These are phyloP conservation scores for Trichocladium antarcticum DNA, from an alignment of 495 filamentous ascomycete genomes.

Conservation along the genomic window DNA sequence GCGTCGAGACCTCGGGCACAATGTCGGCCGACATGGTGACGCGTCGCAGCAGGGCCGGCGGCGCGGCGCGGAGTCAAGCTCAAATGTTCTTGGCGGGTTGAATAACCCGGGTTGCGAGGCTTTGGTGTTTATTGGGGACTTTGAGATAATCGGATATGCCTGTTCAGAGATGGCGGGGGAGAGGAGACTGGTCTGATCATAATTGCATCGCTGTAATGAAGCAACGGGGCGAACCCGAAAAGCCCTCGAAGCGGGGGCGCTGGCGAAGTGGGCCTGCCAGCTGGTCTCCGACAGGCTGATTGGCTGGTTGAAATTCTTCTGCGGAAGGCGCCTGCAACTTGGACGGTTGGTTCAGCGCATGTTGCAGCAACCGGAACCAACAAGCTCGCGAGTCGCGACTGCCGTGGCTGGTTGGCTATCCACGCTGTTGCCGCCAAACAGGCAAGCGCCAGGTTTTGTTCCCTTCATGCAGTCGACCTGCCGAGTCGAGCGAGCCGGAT, in stretches of 20 bases:
- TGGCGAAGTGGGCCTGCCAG: background rate
- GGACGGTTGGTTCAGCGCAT: too few relatives aligned
- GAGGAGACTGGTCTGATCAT: too few relatives aligned
- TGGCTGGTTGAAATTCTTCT: too few relatives aligned
- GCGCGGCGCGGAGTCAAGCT: background rate
- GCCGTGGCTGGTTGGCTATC: too few relatives aligned
- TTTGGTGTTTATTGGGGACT: slow-evolving; percentile 8
- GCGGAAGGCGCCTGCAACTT: too few relatives aligned
- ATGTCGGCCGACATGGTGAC: slow-evolving; percentile 15
- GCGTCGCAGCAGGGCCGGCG: background rate
- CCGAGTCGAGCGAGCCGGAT: too few relatives aligned
- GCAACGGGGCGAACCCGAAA: background rate
- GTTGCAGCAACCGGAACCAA: too few relatives aligned
- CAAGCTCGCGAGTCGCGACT: too few relatives aligned
- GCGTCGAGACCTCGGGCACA: slow-evolving; percentile 9
- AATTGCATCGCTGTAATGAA: slow-evolving; percentile 22
- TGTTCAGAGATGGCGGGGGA: background rate
- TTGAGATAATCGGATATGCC: slow-evolving; percentile 12
- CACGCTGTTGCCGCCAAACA: too few relatives aligned
- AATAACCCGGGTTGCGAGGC: slow-evolving; percentile 7
- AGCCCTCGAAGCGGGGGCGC: background rate
- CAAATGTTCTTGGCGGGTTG: slow-evolving; percentile 9
- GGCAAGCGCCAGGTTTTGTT: too few relatives aligned
- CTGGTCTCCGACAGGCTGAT: too few relatives aligned
- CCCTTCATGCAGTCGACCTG: too few relatives aligned